Base-by-base conservation (phyloP, 2,329 filamentous ascomycete genomes). In the Westerdykella aurantiaca region DNA sequence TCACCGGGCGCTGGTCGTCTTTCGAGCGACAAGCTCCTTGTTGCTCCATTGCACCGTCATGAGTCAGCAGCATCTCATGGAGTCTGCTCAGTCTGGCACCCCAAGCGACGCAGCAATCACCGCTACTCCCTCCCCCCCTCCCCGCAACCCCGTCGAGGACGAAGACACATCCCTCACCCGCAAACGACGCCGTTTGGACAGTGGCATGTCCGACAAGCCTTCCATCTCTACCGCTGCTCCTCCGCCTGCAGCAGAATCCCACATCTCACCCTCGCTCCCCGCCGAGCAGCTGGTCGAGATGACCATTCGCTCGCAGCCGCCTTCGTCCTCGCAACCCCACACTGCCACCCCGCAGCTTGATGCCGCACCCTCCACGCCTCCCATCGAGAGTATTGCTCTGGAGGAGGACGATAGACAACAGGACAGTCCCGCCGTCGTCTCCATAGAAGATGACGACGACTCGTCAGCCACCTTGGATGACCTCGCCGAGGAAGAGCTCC, bases 161-260 rank as follows among this genome's bases (percentile, higher is more conserved):
- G 67, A 67, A 43, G 66, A 72, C 55, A 59, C 66, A 41, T 69
- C 69, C 31, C 63, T 68, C 44, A 67, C 69, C 25, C 69, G 71
- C 56, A 75, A 74, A 63, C 68, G 71, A 56, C 71, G 69, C 46
- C 57, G 63, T 38, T 55, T 64, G 41, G 72, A 69, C 53, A 66
- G 67, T 53, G 70, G 62, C 52, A 52, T 49, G 50, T 53, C 50
- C 42, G 56, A 55, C 37, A 52, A 53, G 41, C 56, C 55, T 43
- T 55, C 57, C 50, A 62, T 66, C 53, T 60, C 63, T 18, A 45
- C 57, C 41, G 56, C 65, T 16, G 39, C 53, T 14, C 44, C 51
- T 7, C 42, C 54, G 16, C 46, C 48, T 38, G 43, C 43, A 31
- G 46, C 39, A 41, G 44, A 49, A 38, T 47, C 45, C 46, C 50